These are phyloP conservation scores for Dipteronia dyeriana DNA, from an alignment of 345 rosid genomes.

Conservation along the genomic window DNA sequence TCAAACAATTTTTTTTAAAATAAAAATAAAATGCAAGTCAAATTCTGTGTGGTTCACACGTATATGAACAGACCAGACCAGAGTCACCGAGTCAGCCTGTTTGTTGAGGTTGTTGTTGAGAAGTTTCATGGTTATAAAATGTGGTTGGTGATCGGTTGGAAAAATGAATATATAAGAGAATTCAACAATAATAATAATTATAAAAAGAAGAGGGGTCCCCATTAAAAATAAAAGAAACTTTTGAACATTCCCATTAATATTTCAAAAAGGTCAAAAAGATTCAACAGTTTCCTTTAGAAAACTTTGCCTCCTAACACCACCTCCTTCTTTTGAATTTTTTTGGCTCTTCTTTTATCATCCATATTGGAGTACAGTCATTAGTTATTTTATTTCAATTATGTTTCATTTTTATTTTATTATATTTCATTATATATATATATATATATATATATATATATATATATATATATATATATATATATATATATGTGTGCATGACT, in stretches of 20 bases:
- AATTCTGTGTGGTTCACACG: constrained; percentile 5
- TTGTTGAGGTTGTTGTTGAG: background rate
- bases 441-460: too few species aligned
- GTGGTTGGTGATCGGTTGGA: background rate
- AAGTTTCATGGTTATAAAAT: background rate
- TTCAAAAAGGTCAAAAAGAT: constrained; percentile 42
- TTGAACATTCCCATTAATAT: constrained; percentile 25
- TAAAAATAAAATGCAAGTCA: background rate
- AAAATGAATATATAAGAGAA: too few species aligned
- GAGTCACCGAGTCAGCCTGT: background rate
- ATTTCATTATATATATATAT: too few species aligned
- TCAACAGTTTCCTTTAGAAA: constrained; percentile 17
- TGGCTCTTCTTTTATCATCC: background rate
- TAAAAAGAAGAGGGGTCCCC: background rate
- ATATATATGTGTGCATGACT: too few species aligned
- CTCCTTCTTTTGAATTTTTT: constrained; percentile 22
- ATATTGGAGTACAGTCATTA: background rate
- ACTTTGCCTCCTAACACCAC: constrained; percentile 19
- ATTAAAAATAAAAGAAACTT: constrained; percentile 17
- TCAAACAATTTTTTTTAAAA: too few species aligned
- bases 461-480: too few species aligned
- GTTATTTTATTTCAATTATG: too few species aligned
- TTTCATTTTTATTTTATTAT: too few species aligned
- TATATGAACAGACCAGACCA: background rate
- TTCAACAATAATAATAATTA: too few species aligned